Conservation (phyloP, 2,329 filamentous ascomycete species). For the Nothopassalora personata region DNA sequence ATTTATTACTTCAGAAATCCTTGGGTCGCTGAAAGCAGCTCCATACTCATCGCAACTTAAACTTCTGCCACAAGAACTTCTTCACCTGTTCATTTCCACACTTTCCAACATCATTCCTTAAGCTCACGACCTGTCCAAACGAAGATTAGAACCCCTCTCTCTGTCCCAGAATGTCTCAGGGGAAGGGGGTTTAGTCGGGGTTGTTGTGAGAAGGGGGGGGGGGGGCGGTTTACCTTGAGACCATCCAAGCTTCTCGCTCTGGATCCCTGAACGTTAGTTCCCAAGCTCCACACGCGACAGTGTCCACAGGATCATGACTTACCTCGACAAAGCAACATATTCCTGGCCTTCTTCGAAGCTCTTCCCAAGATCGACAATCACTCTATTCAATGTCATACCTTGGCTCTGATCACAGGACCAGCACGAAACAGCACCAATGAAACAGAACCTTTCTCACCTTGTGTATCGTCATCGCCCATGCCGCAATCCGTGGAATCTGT, state of each 20-base stretch:
- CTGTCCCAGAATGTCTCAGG: too few species aligned
- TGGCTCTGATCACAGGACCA: slow-evolving; percentile 33
- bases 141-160: too few species aligned
- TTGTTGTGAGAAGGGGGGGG: too few species aligned
- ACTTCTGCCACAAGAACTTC: slow-evolving; percentile 11
- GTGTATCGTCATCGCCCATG: slow-evolving; percentile 61
- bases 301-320: background rate
- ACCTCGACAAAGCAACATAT: slow-evolving; percentile 57
- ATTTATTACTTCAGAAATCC: background rate
- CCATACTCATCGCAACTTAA: slow-evolving; percentile 1
- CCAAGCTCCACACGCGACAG: too few species aligned
- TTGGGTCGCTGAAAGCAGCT: background rate
- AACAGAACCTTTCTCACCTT: slow-evolving; percentile 39
- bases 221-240: too few species aligned
- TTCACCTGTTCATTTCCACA: slow-evolving; percentile 20
- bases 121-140: slow-evolving; percentile 33
- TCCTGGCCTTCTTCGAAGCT: slow-evolving; percentile 55
- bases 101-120: slow-evolving; percentile 13
- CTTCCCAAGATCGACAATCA: slow-evolving; percentile 48
- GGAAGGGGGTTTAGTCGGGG: too few species aligned
- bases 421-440: background rate
- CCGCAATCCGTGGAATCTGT: slow-evolving; percentile 56
- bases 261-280: slow-evolving; percentile 27
- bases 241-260: slow-evolving; percentile 50
- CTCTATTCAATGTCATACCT: slow-evolving; percentile 56